Percentiles rank a stretch among this genome's conserved stretches.
These are phyloP conservation scores for Vanderwaltozyma polyspora DNA, from an alignment of 805 yeast species.

Conservation along the genomic window DNA sequence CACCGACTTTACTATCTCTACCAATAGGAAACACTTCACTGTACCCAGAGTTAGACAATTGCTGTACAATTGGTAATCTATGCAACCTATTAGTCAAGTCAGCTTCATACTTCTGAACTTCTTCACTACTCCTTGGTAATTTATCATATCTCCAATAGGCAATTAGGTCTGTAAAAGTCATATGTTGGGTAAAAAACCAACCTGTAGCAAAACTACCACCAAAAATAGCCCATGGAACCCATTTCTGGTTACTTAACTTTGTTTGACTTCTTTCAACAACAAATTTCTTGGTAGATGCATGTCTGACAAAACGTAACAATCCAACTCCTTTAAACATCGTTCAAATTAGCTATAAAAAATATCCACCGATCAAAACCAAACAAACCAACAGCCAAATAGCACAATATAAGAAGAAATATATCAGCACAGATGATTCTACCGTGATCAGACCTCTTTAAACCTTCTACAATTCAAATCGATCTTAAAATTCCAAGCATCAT, in stretches of 20 bases:
- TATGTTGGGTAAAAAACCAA: constrained; percentile 24
- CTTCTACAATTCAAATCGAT: no score
- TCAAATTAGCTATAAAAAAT: no score
- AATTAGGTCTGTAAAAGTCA: constrained; percentile 27
- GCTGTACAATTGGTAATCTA: constrained; percentile 39
- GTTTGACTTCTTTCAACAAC: constrained; percentile 2
- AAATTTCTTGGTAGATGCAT: constrained; percentile 7
- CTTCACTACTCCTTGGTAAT: constrained; percentile 21
- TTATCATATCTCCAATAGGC: constrained; percentile 27
- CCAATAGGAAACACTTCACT: constrained; percentile 28
- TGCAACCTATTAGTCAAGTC: constrained; percentile 38
- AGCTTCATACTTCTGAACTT: constrained; percentile 21
- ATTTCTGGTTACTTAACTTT: constrained; percentile 5
- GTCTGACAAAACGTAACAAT: constrained; percentile 2
- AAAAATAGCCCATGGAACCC: constrained; percentile 22
- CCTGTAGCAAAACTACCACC: constrained; percentile 23
- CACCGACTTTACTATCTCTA: constrained; percentile 22
- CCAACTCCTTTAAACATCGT: constrained; percentile 10
- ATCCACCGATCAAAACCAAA: no score
- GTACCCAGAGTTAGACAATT: constrained; percentile 31
- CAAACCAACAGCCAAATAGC: no score
- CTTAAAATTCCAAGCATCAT: no score
- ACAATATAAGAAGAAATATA: no score
- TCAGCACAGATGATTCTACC: no score
- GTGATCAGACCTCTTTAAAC: no score